Conservation (phyloP, 345 rosid genomes). For the Hevea brasiliensis region DNA sequence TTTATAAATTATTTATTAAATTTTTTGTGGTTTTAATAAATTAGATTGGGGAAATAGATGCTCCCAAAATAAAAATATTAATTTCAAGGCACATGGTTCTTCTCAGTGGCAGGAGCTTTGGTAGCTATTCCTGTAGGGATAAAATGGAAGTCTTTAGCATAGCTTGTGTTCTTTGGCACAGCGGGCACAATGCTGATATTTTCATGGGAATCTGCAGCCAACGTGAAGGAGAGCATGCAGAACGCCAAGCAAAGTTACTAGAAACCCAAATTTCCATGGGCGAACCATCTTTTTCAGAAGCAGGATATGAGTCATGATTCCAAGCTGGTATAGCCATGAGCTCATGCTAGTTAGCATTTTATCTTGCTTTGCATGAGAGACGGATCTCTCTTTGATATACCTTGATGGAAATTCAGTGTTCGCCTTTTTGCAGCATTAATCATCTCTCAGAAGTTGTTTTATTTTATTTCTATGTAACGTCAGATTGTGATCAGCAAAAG, state of each 20-base stretch:
- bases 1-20: too few relatives aligned
- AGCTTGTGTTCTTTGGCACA: slow-evolving; percentile 93
- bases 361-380: background rate
- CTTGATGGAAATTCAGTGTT: background rate
- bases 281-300: slow-evolving; percentile 24
- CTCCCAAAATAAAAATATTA: too few relatives aligned
- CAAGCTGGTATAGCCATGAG: background rate
- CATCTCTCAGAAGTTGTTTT: background rate
- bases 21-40: too few relatives aligned
- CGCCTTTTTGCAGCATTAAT: background rate
- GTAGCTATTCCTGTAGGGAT: slow-evolving; percentile 92
- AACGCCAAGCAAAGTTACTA: slow-evolving; percentile 76
- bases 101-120: slow-evolving; percentile 82
- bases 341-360: too few relatives aligned
- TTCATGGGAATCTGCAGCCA: slow-evolving; percentile 82
- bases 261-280: slow-evolving; percentile 58
- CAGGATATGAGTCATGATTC: slow-evolving; percentile 14
- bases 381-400: background rate
- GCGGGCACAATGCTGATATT: slow-evolving; percentile 95
- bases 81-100: slow-evolving; percentile 97
- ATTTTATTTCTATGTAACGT: background rate
- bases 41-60: too few relatives aligned
- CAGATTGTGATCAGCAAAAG: background rate
- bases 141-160: slow-evolving; percentile 78
- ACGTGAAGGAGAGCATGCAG: slow-evolving; percentile 96